Conservation (phyloP, 116 monocot genomes). For the Iris pallida region DNA sequence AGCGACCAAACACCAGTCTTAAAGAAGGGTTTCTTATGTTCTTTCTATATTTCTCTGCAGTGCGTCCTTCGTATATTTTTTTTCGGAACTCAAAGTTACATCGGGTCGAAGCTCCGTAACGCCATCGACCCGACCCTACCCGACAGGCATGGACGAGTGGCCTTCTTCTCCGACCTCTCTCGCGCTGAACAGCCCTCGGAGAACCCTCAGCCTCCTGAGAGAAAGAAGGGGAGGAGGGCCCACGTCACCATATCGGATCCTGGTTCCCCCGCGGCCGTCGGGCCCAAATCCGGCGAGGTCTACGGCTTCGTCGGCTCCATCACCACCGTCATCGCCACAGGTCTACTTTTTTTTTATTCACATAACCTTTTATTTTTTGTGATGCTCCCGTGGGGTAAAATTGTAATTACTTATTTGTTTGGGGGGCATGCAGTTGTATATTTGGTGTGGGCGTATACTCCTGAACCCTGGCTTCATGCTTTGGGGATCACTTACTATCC, state of each 20-base stretch:
- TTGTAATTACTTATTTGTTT: constrained; percentile 1
- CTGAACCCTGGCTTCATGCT: constrained; percentile 68
- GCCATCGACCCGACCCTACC: too few relatives aligned
- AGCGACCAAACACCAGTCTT: too few relatives aligned
- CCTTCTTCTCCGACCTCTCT: too few relatives aligned
- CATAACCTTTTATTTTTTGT: constrained; percentile 1
- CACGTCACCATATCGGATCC: constrained; percentile 8
- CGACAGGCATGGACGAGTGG: too few relatives aligned
- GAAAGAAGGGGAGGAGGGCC: constrained; percentile 20
- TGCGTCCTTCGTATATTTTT: too few relatives aligned
- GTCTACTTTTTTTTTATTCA: not conserved
- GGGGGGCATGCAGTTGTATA: constrained; percentile 46
- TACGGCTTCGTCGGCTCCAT: constrained; percentile 97
- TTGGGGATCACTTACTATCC: constrained; percentile 86
- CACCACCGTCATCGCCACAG: constrained; percentile 76
- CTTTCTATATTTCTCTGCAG: too few relatives aligned
- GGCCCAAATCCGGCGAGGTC: constrained; percentile 90
- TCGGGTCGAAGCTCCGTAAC: too few relatives aligned
- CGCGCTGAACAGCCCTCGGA: constrained; percentile 20
- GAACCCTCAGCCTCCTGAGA: constrained; percentile 41
- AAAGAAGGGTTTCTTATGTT: too few relatives aligned
- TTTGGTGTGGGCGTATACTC: constrained; percentile 82
- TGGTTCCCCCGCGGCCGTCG: not conserved
- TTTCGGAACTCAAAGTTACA: too few relatives aligned
- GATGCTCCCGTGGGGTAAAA: not conserved